Percentiles rank a stretch among this genome's conserved stretches.
Evolutionary conservation across 2,329 filamentous ascomycete species (phyloP).

Genomic region (Arachnopeziza araneosa): DNA sequence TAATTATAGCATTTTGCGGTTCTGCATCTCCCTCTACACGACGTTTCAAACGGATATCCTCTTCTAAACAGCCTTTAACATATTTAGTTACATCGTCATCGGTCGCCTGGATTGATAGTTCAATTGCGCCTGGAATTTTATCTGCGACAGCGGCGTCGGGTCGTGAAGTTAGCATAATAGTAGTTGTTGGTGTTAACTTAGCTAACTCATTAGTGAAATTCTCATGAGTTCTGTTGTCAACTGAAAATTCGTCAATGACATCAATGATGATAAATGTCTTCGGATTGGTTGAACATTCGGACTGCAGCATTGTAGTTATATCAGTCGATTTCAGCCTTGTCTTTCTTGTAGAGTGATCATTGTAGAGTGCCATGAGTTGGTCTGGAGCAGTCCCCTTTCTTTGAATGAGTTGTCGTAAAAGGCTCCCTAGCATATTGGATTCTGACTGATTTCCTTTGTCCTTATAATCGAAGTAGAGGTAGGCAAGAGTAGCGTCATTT

Average conservation of each 20-base stretch:
- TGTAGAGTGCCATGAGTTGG: slow-evolving; percentile 22
- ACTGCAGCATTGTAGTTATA: slow-evolving; percentile 15
- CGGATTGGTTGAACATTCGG: slow-evolving; percentile 14
- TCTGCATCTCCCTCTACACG: background rate
- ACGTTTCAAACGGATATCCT: slow-evolving; percentile 5
- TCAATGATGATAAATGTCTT: slow-evolving; percentile 17
- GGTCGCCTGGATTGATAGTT: slow-evolving; percentile 28
- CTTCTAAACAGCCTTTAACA: slow-evolving; percentile 19
- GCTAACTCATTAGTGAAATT: slow-evolving; percentile 19
- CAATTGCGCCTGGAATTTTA: slow-evolving; percentile 14
- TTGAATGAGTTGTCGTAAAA: slow-evolving; percentile 31
- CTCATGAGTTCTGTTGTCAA: background rate
- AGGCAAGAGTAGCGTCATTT: slow-evolving; percentile 14
- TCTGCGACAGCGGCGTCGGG: slow-evolving; percentile 19
- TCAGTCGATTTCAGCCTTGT: slow-evolving; percentile 22
- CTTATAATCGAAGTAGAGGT: slow-evolving; percentile 25
- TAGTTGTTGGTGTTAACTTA: slow-evolving; percentile 8
- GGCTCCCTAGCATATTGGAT: slow-evolving; percentile 22
- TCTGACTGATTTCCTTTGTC: slow-evolving; percentile 24
- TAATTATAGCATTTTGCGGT: slow-evolving; percentile 18
- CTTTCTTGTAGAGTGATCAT: slow-evolving; percentile 15
- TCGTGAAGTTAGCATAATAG: slow-evolving; percentile 32
- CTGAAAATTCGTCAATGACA: slow-evolving; percentile 17
- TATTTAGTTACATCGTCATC: slow-evolving; percentile 29
- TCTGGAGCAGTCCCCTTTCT: slow-evolving; percentile 9